These are phyloP conservation scores for Trematosphaeria pertusa DNA, from an alignment of 2,329 filamentous ascomycete genomes.

Conservation along the genomic window DNA sequence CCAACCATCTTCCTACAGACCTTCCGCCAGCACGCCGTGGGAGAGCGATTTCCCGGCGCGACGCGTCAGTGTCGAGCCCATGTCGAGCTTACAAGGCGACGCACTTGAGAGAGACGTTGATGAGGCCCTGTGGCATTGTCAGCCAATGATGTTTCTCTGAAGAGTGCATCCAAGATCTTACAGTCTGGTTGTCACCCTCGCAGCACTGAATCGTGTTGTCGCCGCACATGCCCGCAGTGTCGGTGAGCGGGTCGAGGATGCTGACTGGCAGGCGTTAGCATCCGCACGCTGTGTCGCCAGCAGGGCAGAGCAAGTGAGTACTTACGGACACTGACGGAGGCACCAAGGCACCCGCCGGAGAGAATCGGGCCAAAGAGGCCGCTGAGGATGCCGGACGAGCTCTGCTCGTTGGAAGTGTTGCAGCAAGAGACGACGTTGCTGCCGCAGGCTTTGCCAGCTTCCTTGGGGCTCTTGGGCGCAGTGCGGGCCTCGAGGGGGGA, in stretches of 20 bases:
- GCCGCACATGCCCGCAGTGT: constrained; percentile 12
- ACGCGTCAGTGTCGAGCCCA: no score
- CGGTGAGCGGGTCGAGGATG: constrained; percentile 6
- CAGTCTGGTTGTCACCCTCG: constrained; percentile 18
- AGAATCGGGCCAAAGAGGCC: constrained; percentile 10
- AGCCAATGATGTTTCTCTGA: background rate
- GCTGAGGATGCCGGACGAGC: constrained; percentile 15
- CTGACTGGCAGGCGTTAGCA: constrained; percentile 3
- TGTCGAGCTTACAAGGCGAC: constrained; percentile 19
- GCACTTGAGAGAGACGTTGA: constrained; percentile 18
- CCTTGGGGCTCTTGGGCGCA: constrained; percentile 12
- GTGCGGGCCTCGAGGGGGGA: constrained; percentile 6
- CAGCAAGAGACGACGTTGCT: constrained; percentile 21
- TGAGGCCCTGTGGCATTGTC: constrained; percentile 7
- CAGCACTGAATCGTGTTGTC: constrained; percentile 20
- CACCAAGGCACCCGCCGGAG: constrained; percentile 10
- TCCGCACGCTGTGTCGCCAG: background rate
- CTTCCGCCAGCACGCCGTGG: no score
- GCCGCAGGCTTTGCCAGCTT: constrained; percentile 12
- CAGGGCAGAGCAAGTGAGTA: background rate
- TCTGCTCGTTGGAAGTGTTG: constrained; percentile 14
- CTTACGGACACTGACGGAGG: constrained; percentile 11
- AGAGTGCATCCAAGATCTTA: constrained; percentile 4
- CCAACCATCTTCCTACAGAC: no score
- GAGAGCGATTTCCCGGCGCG: no score